These are phyloP conservation scores for Rhodocollybia butyracea DNA, from an alignment of 768 basidiomycete genomes.

Conservation along the genomic window DNA sequence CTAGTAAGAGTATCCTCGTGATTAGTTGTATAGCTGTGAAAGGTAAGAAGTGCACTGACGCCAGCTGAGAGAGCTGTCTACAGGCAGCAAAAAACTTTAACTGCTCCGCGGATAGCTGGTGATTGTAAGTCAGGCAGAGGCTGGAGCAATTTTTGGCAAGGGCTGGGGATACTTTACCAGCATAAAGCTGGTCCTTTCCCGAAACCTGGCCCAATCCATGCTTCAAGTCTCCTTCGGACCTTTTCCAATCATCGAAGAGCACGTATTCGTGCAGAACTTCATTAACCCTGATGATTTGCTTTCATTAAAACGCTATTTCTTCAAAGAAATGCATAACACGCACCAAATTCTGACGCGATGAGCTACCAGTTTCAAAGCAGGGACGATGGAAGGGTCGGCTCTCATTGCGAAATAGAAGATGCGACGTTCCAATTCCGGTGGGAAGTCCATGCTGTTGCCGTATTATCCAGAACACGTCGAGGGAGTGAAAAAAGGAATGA, in stretches of 20 bases:
- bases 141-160: slow-evolving; percentile 5
- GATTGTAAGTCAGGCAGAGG: slow-evolving; percentile 7
- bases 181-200: slow-evolving; percentile 3
- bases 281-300: neutral
- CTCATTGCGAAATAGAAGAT: slow-evolving; percentile 4
- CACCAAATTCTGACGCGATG: slow-evolving; percentile 5
- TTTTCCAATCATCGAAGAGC: slow-evolving; percentile 2
- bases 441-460: slow-evolving; percentile 1
- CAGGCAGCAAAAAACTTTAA: neutral
- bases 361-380: slow-evolving; percentile 7
- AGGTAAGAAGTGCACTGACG: too few relatives aligned
- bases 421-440: slow-evolving; percentile 3
- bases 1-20: too few relatives aligned
- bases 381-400: neutral
- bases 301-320: neutral
- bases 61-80: neutral
- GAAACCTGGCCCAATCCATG: neutral
- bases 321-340: neutral
- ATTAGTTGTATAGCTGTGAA: too few relatives aligned
- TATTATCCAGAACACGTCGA: neutral
- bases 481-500: neutral
- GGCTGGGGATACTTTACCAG: neutral
- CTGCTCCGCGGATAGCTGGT: neutral
- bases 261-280: slow-evolving; percentile 8
- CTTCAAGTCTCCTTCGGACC: slow-evolving; percentile 6